Percentiles rank a stretch among this genome's conserved stretches.
phyloP scores from a whole-genome alignment of 164 flowering plant genomes.

The Nymphaea thermarum region DNA sequence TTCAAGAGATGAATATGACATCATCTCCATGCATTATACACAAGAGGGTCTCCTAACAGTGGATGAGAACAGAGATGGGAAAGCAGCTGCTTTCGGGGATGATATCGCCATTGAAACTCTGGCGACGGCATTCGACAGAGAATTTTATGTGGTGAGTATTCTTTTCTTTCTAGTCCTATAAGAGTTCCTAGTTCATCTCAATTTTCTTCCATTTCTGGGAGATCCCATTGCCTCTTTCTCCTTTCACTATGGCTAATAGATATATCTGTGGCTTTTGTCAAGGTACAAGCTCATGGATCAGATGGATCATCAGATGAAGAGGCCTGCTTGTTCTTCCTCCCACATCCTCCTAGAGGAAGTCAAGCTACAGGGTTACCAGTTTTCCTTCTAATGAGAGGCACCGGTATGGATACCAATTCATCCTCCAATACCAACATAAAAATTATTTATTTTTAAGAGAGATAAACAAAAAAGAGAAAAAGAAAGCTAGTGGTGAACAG shows the following conservation, averaged over 20 bases:
- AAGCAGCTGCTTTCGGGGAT: conserved; percentile 15
- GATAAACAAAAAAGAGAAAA: too few species aligned
- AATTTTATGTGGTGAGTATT: conserved; percentile 9
- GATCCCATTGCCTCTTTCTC: background rate
- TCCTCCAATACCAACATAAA: background rate
- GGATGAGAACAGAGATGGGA: conserved; percentile 13
- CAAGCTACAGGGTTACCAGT: conserved; percentile 51
- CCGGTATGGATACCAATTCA: conserved; percentile 29
- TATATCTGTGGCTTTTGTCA: background rate
- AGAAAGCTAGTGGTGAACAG: too few species aligned
- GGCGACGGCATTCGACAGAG: conserved; percentile 10
- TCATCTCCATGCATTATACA: conserved; percentile 11
- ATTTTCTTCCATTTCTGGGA: background rate
- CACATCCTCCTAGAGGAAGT: conserved; percentile 32
- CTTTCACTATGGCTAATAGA: background rate
- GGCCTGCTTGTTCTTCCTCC: conserved; percentile 15
- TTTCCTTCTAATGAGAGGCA: conserved; percentile 87
- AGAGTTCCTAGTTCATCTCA: background rate
- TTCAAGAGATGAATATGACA: conserved; percentile 11
- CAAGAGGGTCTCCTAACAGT: conserved; percentile 11
- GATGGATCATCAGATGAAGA: conserved; percentile 83
- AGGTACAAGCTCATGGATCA: conserved; percentile 88
- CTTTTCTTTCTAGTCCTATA: background rate
- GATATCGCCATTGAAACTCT: conserved; percentile 14
- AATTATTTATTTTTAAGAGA: too few species aligned